Base-by-base conservation (phyloP, 2,329 filamentous ascomycete genomes). In the Paracamarosporium sp. region DNA sequence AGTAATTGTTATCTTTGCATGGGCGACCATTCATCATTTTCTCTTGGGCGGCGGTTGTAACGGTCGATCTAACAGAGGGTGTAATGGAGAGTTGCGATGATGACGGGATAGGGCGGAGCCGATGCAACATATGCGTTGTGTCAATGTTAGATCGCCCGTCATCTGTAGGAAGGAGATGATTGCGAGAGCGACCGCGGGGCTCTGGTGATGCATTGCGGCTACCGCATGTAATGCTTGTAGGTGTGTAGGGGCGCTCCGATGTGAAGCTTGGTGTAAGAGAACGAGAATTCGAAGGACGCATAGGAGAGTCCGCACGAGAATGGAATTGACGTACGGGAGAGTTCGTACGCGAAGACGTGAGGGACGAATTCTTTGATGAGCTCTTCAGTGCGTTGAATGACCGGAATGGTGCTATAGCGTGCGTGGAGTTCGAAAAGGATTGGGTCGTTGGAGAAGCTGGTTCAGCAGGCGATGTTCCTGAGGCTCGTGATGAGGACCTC, bases 1-100 rank as follows among this genome's bases (percentile, higher is more conserved):
- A 77, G 64, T 77, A 78, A 57, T 73, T 68, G 60, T 78, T 78
- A n/a, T 69, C 66, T 59, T 76, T 77, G 64, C 70, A 73, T 0
- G 76, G 74, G 4, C 76, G 73, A 36, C 73, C 73, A 17, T 61
- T 51, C 64, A 77, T 72, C 64, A 71, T 72, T n/a, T 55, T 64
- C 13, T 70, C 62, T 36, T 65, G 62, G 3, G 57, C 59, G 1
- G 60, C 47, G 8, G 62, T 68, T 1, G 67, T 70, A 11, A 59
- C 56, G 12, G 60, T 57, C 25, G 60, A 33, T 24, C 36, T 50
- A 11, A 51, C 31, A 28, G 31, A 48, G 36, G 36, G 47, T 7
- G 38, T 35, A 15, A 44, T 17, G 15, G 33, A 50, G 27, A 48
- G 55, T 20, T 51, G 48, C 1, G 48, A 51, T 13, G 36, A 33